Percentiles rank a stretch among this genome's conserved stretches.
phyloP scores from a whole-genome alignment of 2,329 filamentous ascomycete genomes.

The Chaetomiaceae sp. region DNA sequence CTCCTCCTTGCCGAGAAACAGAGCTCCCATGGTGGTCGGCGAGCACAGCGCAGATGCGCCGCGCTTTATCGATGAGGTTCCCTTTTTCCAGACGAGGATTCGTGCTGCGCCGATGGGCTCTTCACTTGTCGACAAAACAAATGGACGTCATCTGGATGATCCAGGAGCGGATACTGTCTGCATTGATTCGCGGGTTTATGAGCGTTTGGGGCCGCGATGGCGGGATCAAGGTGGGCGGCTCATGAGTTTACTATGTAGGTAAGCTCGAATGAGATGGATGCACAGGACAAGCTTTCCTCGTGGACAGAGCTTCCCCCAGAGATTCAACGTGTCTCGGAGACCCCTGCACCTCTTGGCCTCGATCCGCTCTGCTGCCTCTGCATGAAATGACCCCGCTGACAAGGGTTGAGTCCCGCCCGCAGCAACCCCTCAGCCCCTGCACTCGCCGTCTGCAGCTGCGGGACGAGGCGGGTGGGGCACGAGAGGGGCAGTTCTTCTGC shows the following conservation, averaged over 20 bases:
- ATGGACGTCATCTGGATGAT: slow-evolving; percentile 4
- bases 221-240: not conserved
- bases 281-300: no score
- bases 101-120: slow-evolving; percentile 7
- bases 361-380: no score
- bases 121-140: slow-evolving; percentile 1
- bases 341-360: no score
- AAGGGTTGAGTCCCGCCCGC: no score
- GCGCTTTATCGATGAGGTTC: not conserved
- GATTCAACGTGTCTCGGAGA: no score
- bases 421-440: no score
- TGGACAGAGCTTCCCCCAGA: no score
- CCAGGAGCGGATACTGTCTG: not conserved
- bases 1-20: slow-evolving; percentile 51
- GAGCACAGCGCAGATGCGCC: not conserved
- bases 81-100: not conserved
- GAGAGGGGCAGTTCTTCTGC: slow-evolving; percentile 4
- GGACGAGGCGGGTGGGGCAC: slow-evolving; percentile 4
- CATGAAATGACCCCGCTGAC: no score
- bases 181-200: not conserved
- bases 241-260: no score
- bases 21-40: slow-evolving; percentile 38
- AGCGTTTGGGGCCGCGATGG: not conserved
- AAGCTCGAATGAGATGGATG: no score
- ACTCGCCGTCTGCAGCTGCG: no score